These are phyloP conservation scores for Vanderwaltozyma yarrowii DNA, from an alignment of 805 yeast genomes.

Conservation along the genomic window DNA sequence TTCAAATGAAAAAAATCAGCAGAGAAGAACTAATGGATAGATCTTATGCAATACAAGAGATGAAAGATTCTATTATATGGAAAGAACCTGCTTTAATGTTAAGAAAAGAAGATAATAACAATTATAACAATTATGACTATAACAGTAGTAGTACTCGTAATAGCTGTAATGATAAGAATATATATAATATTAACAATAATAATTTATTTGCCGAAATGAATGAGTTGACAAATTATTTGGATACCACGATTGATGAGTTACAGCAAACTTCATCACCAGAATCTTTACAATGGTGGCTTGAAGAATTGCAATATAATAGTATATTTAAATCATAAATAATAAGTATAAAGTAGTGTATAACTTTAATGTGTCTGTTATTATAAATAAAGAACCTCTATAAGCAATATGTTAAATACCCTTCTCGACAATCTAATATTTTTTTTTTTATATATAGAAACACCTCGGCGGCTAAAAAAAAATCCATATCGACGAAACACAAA, in stretches of 20 bases:
- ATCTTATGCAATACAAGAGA: not conserved
- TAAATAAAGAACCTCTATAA: no score
- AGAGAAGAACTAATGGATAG: slow-evolving; percentile 1
- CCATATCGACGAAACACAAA: no score
- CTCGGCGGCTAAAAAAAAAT: no score
- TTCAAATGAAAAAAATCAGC: slow-evolving; percentile 1
- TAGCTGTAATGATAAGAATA: no score
- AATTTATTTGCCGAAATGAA: no score
- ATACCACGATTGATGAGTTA: not conserved
- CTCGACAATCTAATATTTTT: no score
- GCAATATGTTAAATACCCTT: no score
- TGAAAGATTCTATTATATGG: slow-evolving; percentile 4
- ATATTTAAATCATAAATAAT: not conserved
- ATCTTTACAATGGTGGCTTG: slow-evolving; percentile 1
- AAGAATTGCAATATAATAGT: slow-evolving; percentile 1
- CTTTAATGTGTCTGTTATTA: no score
- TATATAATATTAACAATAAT: no score
- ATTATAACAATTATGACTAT: no score
- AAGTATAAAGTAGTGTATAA: no score
- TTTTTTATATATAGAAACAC: no score
- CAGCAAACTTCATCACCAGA: not conserved
- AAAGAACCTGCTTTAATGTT: not conserved
- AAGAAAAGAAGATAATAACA: not conserved
- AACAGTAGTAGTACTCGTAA: not conserved
- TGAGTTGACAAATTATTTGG: not conserved